Percentiles rank a stretch among this genome's conserved stretches.
phyloP scores from a whole-genome alignment of 2,329 filamentous ascomycete genomes.

The Fusarium pseudoanthophilum region DNA sequence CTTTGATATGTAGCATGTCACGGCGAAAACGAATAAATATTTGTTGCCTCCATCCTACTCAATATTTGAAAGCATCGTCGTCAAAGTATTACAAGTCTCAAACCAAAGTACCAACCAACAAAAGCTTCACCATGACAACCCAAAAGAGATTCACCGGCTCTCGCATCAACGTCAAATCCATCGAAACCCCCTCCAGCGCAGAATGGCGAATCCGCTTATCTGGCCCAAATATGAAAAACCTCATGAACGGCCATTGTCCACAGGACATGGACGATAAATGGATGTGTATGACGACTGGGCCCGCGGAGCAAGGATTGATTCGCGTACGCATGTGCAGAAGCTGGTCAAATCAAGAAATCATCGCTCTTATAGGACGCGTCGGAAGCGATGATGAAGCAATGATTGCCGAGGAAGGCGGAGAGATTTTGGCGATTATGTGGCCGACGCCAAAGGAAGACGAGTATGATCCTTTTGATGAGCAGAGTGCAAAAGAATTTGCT shows the following conservation, averaged over 20 bases:
- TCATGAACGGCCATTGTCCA: conserved; percentile 16
- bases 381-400: not conserved
- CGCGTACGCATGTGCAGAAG: conserved; percentile 20
- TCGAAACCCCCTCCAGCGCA: conserved; percentile 4
- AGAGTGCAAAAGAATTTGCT: conserved; percentile 5
- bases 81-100: not conserved
- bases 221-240: conserved; percentile 23
- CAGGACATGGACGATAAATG: conserved; percentile 29
- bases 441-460: not conserved
- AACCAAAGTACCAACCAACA: not conserved
- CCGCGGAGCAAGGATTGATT: conserved; percentile 10
- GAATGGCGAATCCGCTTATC: conserved; percentile 17
- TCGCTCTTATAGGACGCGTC: conserved; percentile 12
- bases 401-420: conserved; percentile 13
- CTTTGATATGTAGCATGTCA: not conserved
- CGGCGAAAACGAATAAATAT: not conserved
- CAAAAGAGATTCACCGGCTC: not conserved
- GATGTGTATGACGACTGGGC: conserved; percentile 7
- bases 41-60: not conserved
- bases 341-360: conserved; percentile 5
- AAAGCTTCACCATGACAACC: not conserved
- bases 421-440: conserved; percentile 18
- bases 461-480: not conserved
- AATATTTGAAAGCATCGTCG: not conserved
- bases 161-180: not conserved